Conservation (phyloP, 2,329 filamentous ascomycete species). For the Scortechinia acanthostroma region DNA sequence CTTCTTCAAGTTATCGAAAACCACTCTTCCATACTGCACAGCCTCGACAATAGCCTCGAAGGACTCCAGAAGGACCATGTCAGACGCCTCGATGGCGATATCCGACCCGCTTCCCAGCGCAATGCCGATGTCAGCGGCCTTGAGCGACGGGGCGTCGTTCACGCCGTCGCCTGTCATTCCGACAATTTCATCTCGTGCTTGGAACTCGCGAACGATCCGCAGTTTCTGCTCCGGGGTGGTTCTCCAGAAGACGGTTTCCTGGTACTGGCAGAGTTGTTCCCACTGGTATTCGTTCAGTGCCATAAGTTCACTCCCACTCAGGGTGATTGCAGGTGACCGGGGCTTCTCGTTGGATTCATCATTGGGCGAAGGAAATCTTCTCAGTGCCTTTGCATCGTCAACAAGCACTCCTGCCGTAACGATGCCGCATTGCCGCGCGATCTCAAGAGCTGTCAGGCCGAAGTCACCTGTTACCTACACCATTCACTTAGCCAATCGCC, state of each 20-base stretch:
- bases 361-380: conserved; percentile 16
- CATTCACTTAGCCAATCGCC: no score
- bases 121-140: conserved; percentile 50
- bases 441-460: conserved; percentile 66
- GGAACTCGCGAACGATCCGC: conserved; percentile 71
- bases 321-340: conserved; percentile 34
- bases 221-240: conserved; percentile 76
- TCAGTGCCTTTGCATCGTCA: conserved; percentile 43
- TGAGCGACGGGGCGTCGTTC: conserved; percentile 42
- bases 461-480: conserved; percentile 67
- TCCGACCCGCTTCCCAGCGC: conserved; percentile 49
- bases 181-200: conserved; percentile 47
- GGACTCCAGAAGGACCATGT: conserved; percentile 59
- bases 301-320: conserved; percentile 61
- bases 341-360: conserved; percentile 12
- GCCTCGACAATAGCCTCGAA: conserved; percentile 69
- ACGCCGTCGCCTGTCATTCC: conserved; percentile 40
- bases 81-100: conserved; percentile 53
- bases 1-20: conserved; percentile 78
- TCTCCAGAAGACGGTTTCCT: conserved; percentile 70
- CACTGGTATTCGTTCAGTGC: conserved; percentile 63
- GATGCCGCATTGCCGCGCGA: conserved; percentile 68
- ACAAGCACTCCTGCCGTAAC: conserved; percentile 44
- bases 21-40: conserved; percentile 64
- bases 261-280: conserved; percentile 54